A percentile compares a stretch with the other conserved stretches of the same genome.
phyloP scores from a whole-genome alignment of 1,139 yeast genomes.

The Yamadazyma songkhlaensis region DNA sequence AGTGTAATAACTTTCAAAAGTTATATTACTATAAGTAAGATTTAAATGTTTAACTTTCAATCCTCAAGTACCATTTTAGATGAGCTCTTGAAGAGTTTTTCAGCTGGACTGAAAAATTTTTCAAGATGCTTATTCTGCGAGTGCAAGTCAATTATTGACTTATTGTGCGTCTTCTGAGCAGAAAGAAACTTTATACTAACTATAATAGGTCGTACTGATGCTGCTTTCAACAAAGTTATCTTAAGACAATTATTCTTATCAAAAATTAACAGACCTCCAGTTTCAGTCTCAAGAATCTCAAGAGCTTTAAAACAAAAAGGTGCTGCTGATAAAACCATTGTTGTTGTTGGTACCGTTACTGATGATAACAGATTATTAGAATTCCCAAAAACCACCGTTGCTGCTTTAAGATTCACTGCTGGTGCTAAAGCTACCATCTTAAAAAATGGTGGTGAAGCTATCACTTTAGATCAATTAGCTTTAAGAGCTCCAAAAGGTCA shows the following conservation, averaged over 20 bases:
- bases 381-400: slow-evolving; percentile 96
- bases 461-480: slow-evolving; percentile 99
- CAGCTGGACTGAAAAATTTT: slow-evolving; percentile 3
- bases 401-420: slow-evolving; percentile 99
- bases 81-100: slow-evolving; percentile 4
- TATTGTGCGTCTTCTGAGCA: slow-evolving; percentile 60
- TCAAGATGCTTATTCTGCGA: slow-evolving; percentile 8
- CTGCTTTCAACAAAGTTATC: slow-evolving; percentile 97
- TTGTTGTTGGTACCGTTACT: slow-evolving; percentile 98
- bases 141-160: slow-evolving; percentile 14
- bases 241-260: slow-evolving; percentile 94
- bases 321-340: slow-evolving; percentile 88
- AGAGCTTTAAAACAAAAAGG: slow-evolving; percentile 82
- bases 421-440: slow-evolving; percentile 97
- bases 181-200: slow-evolving; percentile 49
- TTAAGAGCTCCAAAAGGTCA: slow-evolving; percentile 99
- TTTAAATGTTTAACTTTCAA: not conserved
- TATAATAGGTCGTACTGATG: slow-evolving; percentile 87
- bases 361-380: slow-evolving; percentile 93
- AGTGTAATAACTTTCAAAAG: too few relatives aligned
- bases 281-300: slow-evolving; percentile 87
- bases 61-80: slow-evolving; percentile 6
- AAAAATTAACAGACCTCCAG: slow-evolving; percentile 99
- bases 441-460: slow-evolving; percentile 99
- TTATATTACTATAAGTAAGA: slow-evolving; percentile 1